Percentiles rank a stretch among this genome's conserved stretches.
Evolutionary conservation across 768 basidiomycete species (phyloP).

Genomic region (Boletus huronensis): DNA sequence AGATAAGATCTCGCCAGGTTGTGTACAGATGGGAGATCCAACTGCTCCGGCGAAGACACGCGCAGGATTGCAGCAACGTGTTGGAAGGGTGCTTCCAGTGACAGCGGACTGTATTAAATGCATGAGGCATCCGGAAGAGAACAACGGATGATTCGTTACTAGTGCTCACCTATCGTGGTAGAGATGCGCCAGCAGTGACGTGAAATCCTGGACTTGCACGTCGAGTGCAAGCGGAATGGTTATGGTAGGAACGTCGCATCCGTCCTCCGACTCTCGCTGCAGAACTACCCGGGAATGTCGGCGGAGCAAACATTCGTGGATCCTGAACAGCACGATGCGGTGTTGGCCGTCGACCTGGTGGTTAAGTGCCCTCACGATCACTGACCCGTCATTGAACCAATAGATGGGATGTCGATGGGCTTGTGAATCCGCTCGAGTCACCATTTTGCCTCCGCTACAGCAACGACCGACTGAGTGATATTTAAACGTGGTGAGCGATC

Average conservation of each 20-base stretch:
- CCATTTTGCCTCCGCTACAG: not conserved
- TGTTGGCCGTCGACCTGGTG: conserved; percentile 8
- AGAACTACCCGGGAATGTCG: conserved; percentile 42
- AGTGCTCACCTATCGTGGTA: conserved; percentile 64
- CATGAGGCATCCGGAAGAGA: not conserved
- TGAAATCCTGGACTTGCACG: conserved; percentile 47
- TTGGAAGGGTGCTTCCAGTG: conserved; percentile 39
- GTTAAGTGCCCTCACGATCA: conserved; percentile 45
- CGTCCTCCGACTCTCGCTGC: conserved; percentile 1
- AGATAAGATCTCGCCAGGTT: conserved; percentile 41
- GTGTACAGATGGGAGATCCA: conserved; percentile 58
- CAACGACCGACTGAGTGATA: conserved; percentile 5
- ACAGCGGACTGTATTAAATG: conserved; percentile 45
- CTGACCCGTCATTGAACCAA: conserved; percentile 67
- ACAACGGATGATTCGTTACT: not conserved
- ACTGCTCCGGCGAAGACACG: conserved; percentile 49
- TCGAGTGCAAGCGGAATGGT: conserved; percentile 37
- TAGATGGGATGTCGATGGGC: conserved; percentile 43
- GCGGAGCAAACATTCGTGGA: conserved; percentile 51
- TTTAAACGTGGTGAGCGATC: not conserved
- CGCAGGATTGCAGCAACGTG: conserved; percentile 56
- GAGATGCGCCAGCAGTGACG: conserved; percentile 55
- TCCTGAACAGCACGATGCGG: conserved; percentile 43
- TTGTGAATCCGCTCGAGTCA: not conserved
- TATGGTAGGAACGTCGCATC: conserved; percentile 15